Base-by-base conservation (phyloP, 2,329 filamentous ascomycete species). In the Torrubiella hemipterigena region DNA sequence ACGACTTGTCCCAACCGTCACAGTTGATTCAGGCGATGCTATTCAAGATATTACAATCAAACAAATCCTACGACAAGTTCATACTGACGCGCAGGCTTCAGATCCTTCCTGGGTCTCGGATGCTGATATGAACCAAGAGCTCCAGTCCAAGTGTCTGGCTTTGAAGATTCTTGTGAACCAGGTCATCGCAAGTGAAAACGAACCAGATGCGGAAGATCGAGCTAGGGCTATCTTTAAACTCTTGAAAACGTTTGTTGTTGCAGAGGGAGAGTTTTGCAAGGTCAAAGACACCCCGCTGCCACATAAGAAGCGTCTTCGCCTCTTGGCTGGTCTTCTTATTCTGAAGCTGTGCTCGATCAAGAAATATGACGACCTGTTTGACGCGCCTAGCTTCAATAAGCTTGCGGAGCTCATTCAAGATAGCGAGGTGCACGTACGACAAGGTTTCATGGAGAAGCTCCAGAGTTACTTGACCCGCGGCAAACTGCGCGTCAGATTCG, bases 161-260 rank as follows among this genome's bases (percentile, higher is more conserved):
- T 61, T 96, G 29, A 89, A 81, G 50, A 80, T 86, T 12, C 65
- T 96, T 17, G 84, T 91, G 36, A 96, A 96, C 52, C 75, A 82
- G 32, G 67, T 94, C 13, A 75, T 87, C 23, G 80, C 52, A 37
- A 69, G 50, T 51, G 56, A 65, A 27, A 65, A 73, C 28, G 47
- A 55, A 12, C 56, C 65, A 5, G 62, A 65, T 37, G 66, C 67
- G 11, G 67, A 77, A 42, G 66, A 69, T 21, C 63, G 72, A 35
- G 76, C 78, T 2, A 67, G 67, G 35, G 73, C 78, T 6, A 74
- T 93, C 1, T 85, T 86, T 56, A 78, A 77, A 49, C 69, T 93
- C 17, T 65, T 98, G 30, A 83, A 81, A 46, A 79, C 73, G 11
- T 61, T 95, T 17, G 68, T 96, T 21, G 65, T 70, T 18, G 69